Evolutionary conservation across 306 rosid genomes (phyloP).

Genomic region (Comarum palustre): DNA sequence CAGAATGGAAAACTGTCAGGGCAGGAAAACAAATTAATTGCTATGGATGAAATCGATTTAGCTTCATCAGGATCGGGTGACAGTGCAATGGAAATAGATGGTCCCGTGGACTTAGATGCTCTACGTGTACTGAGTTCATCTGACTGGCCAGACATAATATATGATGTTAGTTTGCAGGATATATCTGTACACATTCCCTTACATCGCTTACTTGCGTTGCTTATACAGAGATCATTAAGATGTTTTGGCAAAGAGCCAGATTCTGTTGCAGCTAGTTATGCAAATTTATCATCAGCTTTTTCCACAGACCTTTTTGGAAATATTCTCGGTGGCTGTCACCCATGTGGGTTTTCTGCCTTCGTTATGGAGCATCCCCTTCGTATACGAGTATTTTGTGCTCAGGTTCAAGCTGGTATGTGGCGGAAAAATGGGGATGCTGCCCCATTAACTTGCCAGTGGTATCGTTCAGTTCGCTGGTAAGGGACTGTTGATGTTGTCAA

Average conservation of each 20-base stretch:
- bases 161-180: slow-evolving; percentile 84
- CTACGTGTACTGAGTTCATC: slow-evolving; percentile 55
- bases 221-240: slow-evolving; percentile 67
- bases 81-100: slow-evolving; percentile 58
- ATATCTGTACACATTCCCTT: slow-evolving; percentile 83
- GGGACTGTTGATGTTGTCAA: slow-evolving; percentile 29
- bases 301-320: slow-evolving; percentile 60
- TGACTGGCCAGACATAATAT: slow-evolving; percentile 81
- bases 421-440: slow-evolving; percentile 87
- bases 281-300: slow-evolving; percentile 37
- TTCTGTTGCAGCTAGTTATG: slow-evolving; percentile 37
- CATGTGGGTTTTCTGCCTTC: slow-evolving; percentile 84
- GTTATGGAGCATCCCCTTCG: slow-evolving; percentile 96
- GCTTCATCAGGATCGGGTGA: slow-evolving; percentile 38
- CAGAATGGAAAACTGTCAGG: slow-evolving; percentile 35
- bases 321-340: slow-evolving; percentile 77
- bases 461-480: slow-evolving; percentile 82
- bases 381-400: slow-evolving; percentile 89
- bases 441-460: slow-evolving; percentile 70
- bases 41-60: slow-evolving; percentile 38
- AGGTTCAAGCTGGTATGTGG: slow-evolving; percentile 98
- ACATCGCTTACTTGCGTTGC: slow-evolving; percentile 83
- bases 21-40: slow-evolving; percentile 37
- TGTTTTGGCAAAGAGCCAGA: slow-evolving; percentile 58
- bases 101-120: slow-evolving; percentile 48